These are phyloP conservation scores for Daldinia vernicosa DNA, from an alignment of 495 filamentous ascomycete genomes.

Conservation along the genomic window DNA sequence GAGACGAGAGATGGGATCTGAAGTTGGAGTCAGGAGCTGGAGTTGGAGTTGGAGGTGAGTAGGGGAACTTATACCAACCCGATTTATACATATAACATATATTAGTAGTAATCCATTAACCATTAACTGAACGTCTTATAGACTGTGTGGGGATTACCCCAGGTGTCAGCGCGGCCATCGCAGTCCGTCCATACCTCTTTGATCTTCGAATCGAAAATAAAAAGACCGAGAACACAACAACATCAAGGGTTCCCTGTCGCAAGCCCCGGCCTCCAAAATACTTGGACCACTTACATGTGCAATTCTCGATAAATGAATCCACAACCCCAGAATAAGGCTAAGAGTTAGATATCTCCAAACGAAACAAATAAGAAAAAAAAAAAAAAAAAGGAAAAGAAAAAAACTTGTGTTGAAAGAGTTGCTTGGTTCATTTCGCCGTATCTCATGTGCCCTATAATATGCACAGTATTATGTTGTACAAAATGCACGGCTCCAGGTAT, in stretches of 20 bases:
- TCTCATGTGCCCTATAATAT: slow-evolving; percentile 23
- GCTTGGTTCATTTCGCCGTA: slow-evolving; percentile 22
- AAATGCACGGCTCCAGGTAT: not conserved
- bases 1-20: not conserved
- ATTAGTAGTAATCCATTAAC: not conserved
- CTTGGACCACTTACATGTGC: not conserved
- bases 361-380: not conserved
- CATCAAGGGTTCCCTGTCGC: not conserved
- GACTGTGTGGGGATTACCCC: slow-evolving; percentile 7
- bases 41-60: slow-evolving; percentile 6
- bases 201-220: not conserved
- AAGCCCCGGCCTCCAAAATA: not conserved
- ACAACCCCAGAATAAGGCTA: not conserved
- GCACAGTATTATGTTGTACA: slow-evolving; percentile 18
- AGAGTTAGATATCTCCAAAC: not conserved
- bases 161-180: not conserved
- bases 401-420: slow-evolving; percentile 10
- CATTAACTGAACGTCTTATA: slow-evolving; percentile 2
- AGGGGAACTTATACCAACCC: slow-evolving; percentile 8
- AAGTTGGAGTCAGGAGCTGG: not conserved
- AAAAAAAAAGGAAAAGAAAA: not conserved
- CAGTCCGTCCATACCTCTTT: not conserved
- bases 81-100: too few relatives aligned
- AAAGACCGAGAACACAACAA: not conserved
- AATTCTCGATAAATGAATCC: not conserved